Evolutionary conservation across 768 basidiomycete genomes (phyloP).

Genomic region (Inosperma sp.): DNA sequence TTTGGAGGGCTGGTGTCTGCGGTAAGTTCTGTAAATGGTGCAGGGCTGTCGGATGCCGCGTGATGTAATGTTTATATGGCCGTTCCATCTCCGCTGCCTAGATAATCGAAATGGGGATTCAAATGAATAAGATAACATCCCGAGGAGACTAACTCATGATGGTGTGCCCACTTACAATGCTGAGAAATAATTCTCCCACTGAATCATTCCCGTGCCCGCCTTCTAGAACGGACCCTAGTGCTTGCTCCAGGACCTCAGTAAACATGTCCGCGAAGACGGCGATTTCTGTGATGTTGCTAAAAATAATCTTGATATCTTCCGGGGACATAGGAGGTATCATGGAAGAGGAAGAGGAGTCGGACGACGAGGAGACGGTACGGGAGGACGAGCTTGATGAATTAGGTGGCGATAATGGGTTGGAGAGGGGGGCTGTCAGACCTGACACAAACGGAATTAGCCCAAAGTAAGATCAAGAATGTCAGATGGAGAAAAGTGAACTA

Average conservation of each 20-base stretch:
- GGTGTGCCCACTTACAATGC: conserved; percentile 49
- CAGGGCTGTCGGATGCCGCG: conserved; percentile 70
- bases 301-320: conserved; percentile 68
- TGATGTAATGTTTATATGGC: conserved; percentile 77
- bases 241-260: conserved; percentile 57
- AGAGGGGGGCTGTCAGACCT: conserved; percentile 34
- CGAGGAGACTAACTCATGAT: conserved; percentile 9
- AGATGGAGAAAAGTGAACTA: no score
- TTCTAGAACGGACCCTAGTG: conserved; percentile 58
- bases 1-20: conserved; percentile 52
- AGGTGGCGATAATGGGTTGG: conserved; percentile 43
- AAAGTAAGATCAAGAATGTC: neutral
- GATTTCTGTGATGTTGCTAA: conserved; percentile 72
- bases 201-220: conserved; percentile 64
- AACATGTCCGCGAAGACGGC: conserved; percentile 68
- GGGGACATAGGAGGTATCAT: conserved; percentile 58
- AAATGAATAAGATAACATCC: conserved; percentile 2
- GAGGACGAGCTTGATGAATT: conserved; percentile 49
- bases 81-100: conserved; percentile 68
- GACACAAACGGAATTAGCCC: conserved; percentile 11
- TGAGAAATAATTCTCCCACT: conserved; percentile 67
- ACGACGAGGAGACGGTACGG: conserved; percentile 47
- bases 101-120: conserved; percentile 5
- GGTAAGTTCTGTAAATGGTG: conserved; percentile 53
- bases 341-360: conserved; percentile 35